Evolutionary conservation across 805 yeast species (phyloP), one percentile per base, ranked within the genome.

Genomic region (Hanseniaspora lachancei): DNA sequence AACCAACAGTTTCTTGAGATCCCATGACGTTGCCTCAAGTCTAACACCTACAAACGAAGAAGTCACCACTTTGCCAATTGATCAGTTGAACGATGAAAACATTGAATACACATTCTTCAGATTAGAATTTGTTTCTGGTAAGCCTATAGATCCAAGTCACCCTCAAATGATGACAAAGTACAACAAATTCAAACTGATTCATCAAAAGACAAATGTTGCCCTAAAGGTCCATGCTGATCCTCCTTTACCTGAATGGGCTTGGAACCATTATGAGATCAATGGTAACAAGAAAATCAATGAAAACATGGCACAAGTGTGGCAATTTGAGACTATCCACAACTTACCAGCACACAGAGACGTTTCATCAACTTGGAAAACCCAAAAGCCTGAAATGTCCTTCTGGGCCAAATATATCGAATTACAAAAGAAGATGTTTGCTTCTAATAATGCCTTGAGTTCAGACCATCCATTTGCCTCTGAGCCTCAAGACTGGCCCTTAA

Each of bases 21-120:
- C 97, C 21, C 98, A 93, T 66, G 97, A 91, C 67, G 97, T 93
- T 55, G 96, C 96, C 1, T 93, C 97, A 2, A 97, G 98, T 32
- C 74, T 83, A 59, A 84, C 71, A 64, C 84, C 97, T 57, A 86
- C 96, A n/a, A 86, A 89, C 64, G 96, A 89, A 71, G 98, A 93
- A 72, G 85, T 93, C 63, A 84, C 93, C 2, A 81, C 95, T 46
- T 81, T 81, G 16, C 66, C 75, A 47, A 74, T 72, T 34, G 95
- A 86, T 53, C 74, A 69, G 13, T 86, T 86, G 7, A 69, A 70
- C 36, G 76, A 74, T 20, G 68, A 69, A 1, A 73, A 80, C 61
- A 82, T 71, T 68, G 79, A 86, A 62, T 86, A 84, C 63, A 89
- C 96, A 0, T 68, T 88, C 63, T 89, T 89, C 72, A 81, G 81